These are phyloP conservation scores for Verticillium klebahnii DNA, from an alignment of 2,329 filamentous ascomycete species.

Conservation along the genomic window DNA sequence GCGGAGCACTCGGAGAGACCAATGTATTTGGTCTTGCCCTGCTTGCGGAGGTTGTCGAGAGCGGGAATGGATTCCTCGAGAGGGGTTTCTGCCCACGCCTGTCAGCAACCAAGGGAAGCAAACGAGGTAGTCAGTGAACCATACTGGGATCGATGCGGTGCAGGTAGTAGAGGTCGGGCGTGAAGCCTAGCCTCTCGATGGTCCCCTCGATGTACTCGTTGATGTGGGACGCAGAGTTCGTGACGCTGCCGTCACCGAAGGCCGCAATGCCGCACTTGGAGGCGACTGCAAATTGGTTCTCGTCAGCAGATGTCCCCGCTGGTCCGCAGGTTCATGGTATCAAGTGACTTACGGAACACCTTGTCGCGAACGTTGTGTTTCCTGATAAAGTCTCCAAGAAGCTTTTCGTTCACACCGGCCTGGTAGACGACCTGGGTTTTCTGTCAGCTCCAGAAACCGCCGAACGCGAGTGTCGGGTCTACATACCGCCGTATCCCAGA, in stretches of 20 bases:
- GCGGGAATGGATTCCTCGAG: constrained; percentile 42
- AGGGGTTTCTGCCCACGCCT: constrained; percentile 28
- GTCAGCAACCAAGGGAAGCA: neutral
- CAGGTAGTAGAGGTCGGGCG: constrained; percentile 40
- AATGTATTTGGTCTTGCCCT: constrained; percentile 43
- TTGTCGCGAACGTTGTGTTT: constrained; percentile 46
- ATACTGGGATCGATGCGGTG: constrained; percentile 39
- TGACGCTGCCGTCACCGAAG: constrained; percentile 28
- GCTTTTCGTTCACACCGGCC: constrained; percentile 43
- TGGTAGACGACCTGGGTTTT: constrained; percentile 35
- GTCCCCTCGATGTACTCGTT: constrained; percentile 43
- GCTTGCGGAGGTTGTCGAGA: constrained; percentile 38
- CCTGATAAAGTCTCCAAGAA: constrained; percentile 43
- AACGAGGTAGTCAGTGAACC: constrained; percentile 7
- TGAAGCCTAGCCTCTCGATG: constrained; percentile 40
- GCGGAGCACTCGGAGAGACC: constrained; percentile 43
- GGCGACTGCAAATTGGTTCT: constrained; percentile 27
- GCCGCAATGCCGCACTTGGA: constrained; percentile 41
- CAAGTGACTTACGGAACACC: constrained; percentile 33
- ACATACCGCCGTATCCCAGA: constrained; percentile 40
- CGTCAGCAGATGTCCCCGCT: neutral
- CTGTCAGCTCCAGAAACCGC: neutral
- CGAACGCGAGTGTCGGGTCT: neutral
- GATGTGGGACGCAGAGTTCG: constrained; percentile 41
- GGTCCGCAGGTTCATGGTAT: neutral